A percentile compares a stretch with the other conserved stretches of the same genome.
Conservation (phyloP, 2,329 filamentous ascomycete genomes). For the Phaeosphaeriaceae sp. region DNA sequence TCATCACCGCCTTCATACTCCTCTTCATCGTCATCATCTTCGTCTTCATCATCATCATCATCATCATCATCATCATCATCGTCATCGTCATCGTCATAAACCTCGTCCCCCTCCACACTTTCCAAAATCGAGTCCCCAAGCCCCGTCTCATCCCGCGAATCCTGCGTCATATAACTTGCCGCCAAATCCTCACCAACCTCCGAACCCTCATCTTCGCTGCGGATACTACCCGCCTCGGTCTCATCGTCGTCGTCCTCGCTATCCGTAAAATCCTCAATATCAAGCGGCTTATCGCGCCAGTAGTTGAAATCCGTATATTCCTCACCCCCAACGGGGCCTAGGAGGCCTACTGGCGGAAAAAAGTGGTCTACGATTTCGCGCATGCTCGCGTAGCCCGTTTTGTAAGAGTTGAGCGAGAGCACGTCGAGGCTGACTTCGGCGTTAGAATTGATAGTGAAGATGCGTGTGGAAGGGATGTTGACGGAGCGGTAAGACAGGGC, state of each 20-base stretch:
- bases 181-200: conserved; percentile 56
- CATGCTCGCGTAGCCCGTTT: conserved; percentile 96
- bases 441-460: conserved; percentile 98
- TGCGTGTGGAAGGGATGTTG: conserved; percentile 90
- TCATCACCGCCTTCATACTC: conserved; percentile 26
- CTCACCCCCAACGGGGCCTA: conserved; percentile 88
- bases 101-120: conserved; percentile 54
- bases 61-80: conserved; percentile 31
- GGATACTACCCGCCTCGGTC: conserved; percentile 49
- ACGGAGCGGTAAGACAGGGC: conserved; percentile 95
- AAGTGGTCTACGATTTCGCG: conserved; percentile 97
- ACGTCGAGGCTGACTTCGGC: conserved; percentile 93
- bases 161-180: conserved; percentile 64
- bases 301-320: conserved; percentile 97
- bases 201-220: conserved; percentile 60
- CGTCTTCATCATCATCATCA: conserved; percentile 30
- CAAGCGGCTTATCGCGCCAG: conserved; percentile 85
- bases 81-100: conserved; percentile 31
- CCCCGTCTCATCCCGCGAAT: conserved; percentile 54
- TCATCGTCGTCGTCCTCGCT: conserved; percentile 61
- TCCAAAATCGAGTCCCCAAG: conserved; percentile 58
- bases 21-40: conserved; percentile 20
- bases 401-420: conserved; percentile 89
- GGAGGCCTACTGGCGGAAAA: conserved; percentile 87
- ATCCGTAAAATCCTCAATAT: conserved; percentile 86